A percentile compares a stretch with the other conserved stretches of the same genome.
Conservation (phyloP, 305 asterid genomes). For the Vinca major region DNA sequence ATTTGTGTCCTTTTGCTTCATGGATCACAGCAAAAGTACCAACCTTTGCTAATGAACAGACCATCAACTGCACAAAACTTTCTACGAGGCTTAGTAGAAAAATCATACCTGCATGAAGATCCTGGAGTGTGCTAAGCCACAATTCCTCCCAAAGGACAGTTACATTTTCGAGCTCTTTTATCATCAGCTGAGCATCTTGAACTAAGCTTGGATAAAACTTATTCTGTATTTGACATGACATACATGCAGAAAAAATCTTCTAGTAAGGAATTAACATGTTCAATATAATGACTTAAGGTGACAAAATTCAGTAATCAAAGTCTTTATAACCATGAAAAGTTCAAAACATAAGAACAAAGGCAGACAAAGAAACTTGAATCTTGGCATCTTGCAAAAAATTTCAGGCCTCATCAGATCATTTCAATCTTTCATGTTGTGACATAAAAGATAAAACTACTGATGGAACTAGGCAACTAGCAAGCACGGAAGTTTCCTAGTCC, state of each 20-base stretch:
- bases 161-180: constrained; percentile 88
- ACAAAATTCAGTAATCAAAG: not conserved
- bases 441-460: not conserved
- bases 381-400: not conserved
- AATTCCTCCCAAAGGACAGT: constrained; percentile 99
- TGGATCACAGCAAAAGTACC: not conserved
- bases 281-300: not conserved
- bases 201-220: constrained; percentile 79
- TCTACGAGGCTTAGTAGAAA: not conserved
- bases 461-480: not conserved
- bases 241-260: constrained; percentile 7
- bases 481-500: not conserved
- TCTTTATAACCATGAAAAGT: not conserved
- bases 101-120: constrained; percentile 81
- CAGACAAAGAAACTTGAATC: not conserved
- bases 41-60: constrained; percentile 9
- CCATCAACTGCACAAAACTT: constrained; percentile 3
- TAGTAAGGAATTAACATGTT: not conserved
- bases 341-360: not conserved
- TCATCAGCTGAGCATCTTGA: constrained; percentile 87
- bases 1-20: not conserved
- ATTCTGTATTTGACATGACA: constrained; percentile 43
- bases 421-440: not conserved
- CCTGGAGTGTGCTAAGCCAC: constrained; percentile 99
- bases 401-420: not conserved